phyloP scores from a whole-genome alignment of 2,329 filamentous ascomycete species.

The Claviceps sp. region DNA sequence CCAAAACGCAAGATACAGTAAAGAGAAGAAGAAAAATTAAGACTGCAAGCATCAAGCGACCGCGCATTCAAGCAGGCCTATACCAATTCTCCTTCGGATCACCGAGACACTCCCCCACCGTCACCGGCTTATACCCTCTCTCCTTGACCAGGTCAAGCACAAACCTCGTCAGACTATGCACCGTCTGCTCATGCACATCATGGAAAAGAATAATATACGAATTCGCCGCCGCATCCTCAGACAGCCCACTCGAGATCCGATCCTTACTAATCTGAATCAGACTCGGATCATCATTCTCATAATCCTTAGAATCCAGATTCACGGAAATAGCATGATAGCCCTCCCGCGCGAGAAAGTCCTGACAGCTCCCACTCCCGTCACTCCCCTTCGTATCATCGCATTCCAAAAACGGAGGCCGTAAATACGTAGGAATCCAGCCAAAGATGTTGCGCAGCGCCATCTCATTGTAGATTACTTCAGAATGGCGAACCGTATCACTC shows the following conservation, averaged over 20 bases:
- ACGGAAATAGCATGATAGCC: conserved; percentile 44
- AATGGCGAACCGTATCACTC: conserved; percentile 18
- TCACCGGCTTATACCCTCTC: conserved; percentile 28
- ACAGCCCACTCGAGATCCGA: conserved; percentile 22
- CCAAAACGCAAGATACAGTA: too few relatives aligned
- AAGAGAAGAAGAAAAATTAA: background rate
- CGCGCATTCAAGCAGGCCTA: conserved; percentile 14
- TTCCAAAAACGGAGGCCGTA: conserved; percentile 31
- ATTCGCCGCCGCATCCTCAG: conserved; percentile 14
- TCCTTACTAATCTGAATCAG: conserved; percentile 32
- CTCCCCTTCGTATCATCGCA: conserved; percentile 19
- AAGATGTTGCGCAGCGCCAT: conserved; percentile 29
- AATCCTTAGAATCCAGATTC: conserved; percentile 49
- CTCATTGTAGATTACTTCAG: conserved; percentile 31
- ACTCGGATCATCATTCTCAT: conserved; percentile 34
- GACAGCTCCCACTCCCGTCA: conserved; percentile 14
- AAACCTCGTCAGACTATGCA: conserved; percentile 20
- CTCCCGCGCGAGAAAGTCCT: conserved; percentile 21
- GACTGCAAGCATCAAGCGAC: background rate
- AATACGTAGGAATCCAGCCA: conserved; percentile 28
- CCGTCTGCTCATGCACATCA: conserved; percentile 36
- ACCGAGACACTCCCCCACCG: conserved; percentile 43
- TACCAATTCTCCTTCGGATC: conserved; percentile 42
- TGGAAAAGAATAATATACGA: conserved; percentile 40
- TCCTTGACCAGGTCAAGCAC: background rate